A percentile compares a stretch with the other conserved stretches of the same genome.
Evolutionary conservation across 2,329 filamentous ascomycete genomes (phyloP).

Genomic region (Scytalidium lignicola): DNA sequence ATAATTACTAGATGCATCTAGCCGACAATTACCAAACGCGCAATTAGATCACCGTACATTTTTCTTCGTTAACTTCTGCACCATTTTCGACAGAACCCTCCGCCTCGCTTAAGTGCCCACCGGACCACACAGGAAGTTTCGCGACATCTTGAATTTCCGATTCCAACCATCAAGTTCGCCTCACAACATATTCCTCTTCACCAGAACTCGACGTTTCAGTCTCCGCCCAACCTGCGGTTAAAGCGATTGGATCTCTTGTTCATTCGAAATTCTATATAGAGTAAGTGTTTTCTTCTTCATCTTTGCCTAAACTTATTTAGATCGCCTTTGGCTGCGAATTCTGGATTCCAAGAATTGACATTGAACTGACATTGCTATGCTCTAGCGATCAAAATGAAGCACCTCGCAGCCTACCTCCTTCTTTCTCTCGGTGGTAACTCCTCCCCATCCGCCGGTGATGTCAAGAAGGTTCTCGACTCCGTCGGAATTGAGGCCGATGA

Average conservation of each 20-base stretch:
- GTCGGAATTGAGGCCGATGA: conserved; percentile 92
- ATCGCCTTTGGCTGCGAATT: background rate
- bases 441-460: conserved; percentile 76
- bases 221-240: conserved; percentile 98
- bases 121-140: background rate
- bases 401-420: conserved; percentile 98
- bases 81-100: background rate
- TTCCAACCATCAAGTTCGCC: background rate
- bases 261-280: conserved; percentile 21
- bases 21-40: background rate
- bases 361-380: conserved; percentile 17
- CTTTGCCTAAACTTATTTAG: no score
- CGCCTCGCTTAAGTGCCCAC: background rate
- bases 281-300: conserved; percentile 18
- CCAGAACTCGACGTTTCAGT: conserved; percentile 91
- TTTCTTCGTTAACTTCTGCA: background rate
- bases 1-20: background rate
- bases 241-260: conserved; percentile 99
- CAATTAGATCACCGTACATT: background rate
- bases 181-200: conserved; percentile 1
- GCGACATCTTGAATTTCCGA: background rate
- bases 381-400: conserved; percentile 82
- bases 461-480: conserved; percentile 84
- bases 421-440: conserved; percentile 89
- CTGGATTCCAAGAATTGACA: background rate